Percentiles rank a stretch among this genome's conserved stretches.
Evolutionary conservation across 108 stramenopile species (phyloP).

Genomic region (Fistulifera pelliculosa): DNA sequence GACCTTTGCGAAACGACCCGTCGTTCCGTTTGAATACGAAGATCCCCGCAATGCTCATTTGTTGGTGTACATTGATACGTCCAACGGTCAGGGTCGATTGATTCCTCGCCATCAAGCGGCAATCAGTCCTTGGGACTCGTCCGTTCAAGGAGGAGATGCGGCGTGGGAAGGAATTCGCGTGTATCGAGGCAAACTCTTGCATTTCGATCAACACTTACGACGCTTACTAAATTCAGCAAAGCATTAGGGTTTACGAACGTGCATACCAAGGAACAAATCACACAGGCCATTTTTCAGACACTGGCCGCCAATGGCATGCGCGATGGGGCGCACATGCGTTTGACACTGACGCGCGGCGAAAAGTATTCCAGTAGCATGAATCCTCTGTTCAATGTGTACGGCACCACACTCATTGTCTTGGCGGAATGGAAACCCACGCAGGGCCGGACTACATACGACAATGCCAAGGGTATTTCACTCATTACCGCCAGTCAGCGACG

Average conservation of each 20-base stretch:
- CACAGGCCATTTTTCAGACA: conserved; percentile 83
- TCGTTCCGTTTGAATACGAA: conserved; percentile 52
- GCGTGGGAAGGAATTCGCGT: conserved; percentile 88
- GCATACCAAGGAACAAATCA: conserved; percentile 67
- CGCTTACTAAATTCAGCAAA: conserved; percentile 83
- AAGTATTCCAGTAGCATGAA: conserved; percentile 88
- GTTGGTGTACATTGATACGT: conserved; percentile 78
- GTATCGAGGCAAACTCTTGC: conserved; percentile 75
- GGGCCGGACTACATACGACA: conserved; percentile 85
- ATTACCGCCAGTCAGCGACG: conserved; percentile 72
- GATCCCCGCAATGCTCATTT: conserved; percentile 81
- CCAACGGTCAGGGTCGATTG: conserved; percentile 39
- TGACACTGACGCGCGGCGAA: conserved; percentile 86
- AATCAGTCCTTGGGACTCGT: conserved; percentile 82
- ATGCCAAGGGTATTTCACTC: conserved; percentile 67
- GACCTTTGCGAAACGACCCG: conserved; percentile 59
- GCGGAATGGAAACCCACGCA: conserved; percentile 90
- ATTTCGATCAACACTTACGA: conserved; percentile 76
- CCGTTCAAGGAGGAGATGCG: conserved; percentile 92
- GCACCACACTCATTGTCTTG: conserved; percentile 77
- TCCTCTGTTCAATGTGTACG: conserved; percentile 88
- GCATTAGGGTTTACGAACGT: conserved; percentile 80
- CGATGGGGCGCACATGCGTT: conserved; percentile 85
- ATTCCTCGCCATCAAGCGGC: conserved; percentile 60
- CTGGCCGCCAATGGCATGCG: conserved; percentile 91